phyloP scores from a whole-genome alignment of 345 rosid genomes.

The Capsella bursapastoris region DNA sequence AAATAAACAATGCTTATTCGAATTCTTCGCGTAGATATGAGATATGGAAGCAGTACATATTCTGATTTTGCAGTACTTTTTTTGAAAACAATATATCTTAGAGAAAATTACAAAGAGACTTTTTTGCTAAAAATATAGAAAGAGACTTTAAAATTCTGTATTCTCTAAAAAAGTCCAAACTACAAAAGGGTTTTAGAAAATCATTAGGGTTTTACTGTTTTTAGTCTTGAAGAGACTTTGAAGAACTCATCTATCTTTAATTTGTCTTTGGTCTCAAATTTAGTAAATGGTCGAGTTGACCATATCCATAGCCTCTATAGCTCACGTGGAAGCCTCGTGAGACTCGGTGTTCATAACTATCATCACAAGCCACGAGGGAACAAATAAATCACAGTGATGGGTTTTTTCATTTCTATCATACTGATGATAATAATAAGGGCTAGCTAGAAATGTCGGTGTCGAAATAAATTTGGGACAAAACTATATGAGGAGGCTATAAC shows the following conservation, averaged over 20 bases:
- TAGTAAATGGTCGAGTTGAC: slow-evolving; percentile 12
- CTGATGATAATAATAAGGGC: neutral
- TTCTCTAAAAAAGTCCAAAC: slow-evolving; percentile 25
- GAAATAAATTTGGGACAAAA: neutral
- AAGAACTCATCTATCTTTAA: slow-evolving; percentile 13
- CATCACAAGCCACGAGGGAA: slow-evolving; percentile 1
- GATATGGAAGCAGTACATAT: slow-evolving; percentile 26
- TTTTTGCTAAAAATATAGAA: neutral
- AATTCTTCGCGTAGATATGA: slow-evolving; percentile 14
- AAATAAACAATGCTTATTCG: slow-evolving; percentile 27
- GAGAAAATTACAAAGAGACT: neutral
- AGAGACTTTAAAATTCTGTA: neutral
- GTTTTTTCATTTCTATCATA: neutral
- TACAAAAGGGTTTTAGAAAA: slow-evolving; percentile 20
- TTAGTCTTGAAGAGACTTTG: slow-evolving; percentile 1
- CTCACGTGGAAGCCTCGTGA: slow-evolving; percentile 35
- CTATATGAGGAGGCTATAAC: neutral
- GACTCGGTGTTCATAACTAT: neutral
- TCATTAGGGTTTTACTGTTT: slow-evolving; percentile 38
- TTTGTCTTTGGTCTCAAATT: slow-evolving; percentile 18
- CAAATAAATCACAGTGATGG: neutral
- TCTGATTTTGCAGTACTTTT: slow-evolving; percentile 16
- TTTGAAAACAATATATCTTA: neutral
- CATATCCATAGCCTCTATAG: neutral
- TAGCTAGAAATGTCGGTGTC: neutral